These are phyloP conservation scores for Lachancea sp. DNA, from an alignment of 805 yeast genomes.

Conservation along the genomic window DNA sequence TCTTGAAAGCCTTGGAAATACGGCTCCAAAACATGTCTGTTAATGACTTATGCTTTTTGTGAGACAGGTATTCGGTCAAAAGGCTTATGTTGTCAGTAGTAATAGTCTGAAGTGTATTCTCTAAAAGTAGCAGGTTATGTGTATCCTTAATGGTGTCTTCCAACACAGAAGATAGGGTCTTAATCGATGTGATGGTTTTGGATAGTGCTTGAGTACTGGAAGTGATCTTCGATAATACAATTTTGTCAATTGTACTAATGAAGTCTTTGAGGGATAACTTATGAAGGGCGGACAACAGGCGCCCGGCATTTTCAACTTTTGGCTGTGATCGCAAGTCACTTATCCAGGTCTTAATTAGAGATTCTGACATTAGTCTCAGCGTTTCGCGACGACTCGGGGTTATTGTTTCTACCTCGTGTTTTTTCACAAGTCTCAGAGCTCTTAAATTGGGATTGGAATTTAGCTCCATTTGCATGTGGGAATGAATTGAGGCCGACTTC, in stretches of 20 bases:
- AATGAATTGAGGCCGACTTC: constrained; percentile 22
- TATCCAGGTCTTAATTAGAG: constrained; percentile 15
- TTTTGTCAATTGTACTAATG: constrained; percentile 18
- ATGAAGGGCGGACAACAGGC: constrained; percentile 15
- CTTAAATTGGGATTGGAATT: constrained; percentile 25
- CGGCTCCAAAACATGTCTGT: constrained; percentile 25
- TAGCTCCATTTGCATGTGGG: constrained; percentile 23
- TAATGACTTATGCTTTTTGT: constrained; percentile 10
- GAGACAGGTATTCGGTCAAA: constrained; percentile 18
- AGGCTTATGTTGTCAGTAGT: constrained; percentile 13
- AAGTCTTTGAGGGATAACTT: constrained; percentile 24
- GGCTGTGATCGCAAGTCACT: constrained; percentile 10
- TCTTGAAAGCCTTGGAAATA: constrained; percentile 22
- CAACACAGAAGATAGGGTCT: constrained; percentile 20
- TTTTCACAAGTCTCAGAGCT: constrained; percentile 24
- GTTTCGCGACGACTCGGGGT: constrained; percentile 20
- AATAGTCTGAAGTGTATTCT: constrained; percentile 15
- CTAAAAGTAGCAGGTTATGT: constrained; percentile 13
- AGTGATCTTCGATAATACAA: constrained; percentile 18
- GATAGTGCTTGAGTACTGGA: constrained; percentile 18
- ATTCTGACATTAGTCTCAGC: constrained; percentile 14
- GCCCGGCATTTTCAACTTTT: constrained; percentile 9
- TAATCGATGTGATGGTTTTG: constrained; percentile 29
- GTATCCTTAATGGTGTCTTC: constrained; percentile 19
- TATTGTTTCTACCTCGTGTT: constrained; percentile 18